Percentiles rank a stretch among this genome's conserved stretches.
Evolutionary conservation across 139 green algal species (phyloP).

Genomic region (Micractinium sp.): DNA sequence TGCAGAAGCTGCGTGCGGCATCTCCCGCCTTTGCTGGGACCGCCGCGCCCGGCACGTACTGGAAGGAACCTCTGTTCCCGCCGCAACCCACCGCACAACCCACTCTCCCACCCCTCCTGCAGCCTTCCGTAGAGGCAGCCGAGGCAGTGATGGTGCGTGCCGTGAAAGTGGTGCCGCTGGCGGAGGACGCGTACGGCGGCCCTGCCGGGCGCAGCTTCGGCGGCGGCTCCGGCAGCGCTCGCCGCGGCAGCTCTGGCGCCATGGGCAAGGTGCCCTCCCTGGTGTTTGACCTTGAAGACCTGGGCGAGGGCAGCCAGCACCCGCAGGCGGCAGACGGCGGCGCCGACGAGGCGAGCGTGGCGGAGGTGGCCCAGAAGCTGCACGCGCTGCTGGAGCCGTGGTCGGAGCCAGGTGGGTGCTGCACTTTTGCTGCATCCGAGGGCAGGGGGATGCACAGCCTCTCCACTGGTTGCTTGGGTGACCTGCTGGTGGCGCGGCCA

Average conservation of each 20-base stretch:
- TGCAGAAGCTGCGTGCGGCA: too few relatives aligned
- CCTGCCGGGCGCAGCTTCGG: not conserved
- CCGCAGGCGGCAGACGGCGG: not conserved
- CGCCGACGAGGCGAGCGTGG: not conserved
- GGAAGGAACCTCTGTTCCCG: too few relatives aligned
- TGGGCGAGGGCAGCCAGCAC: constrained; percentile 6
- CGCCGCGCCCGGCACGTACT: too few relatives aligned
- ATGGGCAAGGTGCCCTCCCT: constrained; percentile 62
- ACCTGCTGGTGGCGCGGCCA: too few relatives aligned
- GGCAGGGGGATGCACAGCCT: too few relatives aligned
- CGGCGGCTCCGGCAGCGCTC: not conserved
- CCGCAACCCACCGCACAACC: too few relatives aligned
- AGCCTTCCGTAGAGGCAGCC: too few relatives aligned
- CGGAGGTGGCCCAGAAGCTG: not conserved
- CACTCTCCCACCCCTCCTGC: too few relatives aligned
- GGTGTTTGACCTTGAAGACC: constrained; percentile 63
- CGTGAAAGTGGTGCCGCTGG: constrained; percentile 22
- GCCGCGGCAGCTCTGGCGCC: not conserved
- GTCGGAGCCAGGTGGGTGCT: constrained; percentile 20
- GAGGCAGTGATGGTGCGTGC: constrained; percentile 16
- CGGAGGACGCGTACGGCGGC: not conserved
- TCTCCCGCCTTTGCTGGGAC: too few relatives aligned
- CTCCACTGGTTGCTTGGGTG: too few relatives aligned
- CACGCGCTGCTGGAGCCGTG: constrained; percentile 36
- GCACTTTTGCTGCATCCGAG: not conserved